Conservation (phyloP, 169 alveolate genomes). For the Plasmodium reichenowi region DNA sequence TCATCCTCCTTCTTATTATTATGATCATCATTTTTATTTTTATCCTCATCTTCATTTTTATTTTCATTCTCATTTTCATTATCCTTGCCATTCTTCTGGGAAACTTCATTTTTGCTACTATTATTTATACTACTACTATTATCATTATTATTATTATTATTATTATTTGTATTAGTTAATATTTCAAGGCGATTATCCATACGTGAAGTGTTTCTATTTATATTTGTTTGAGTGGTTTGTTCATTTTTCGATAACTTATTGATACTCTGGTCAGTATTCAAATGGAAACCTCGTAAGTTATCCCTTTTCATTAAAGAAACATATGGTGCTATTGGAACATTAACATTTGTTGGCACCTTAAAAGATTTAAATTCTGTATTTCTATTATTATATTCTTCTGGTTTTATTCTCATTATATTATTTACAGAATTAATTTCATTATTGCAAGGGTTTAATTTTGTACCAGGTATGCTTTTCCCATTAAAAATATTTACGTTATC, state of each 20-base stretch:
- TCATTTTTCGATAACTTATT: constrained; percentile 14
- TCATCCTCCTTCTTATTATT: too few relatives aligned
- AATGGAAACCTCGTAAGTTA: neutral
- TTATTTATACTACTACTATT: too few relatives aligned
- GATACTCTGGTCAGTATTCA: neutral
- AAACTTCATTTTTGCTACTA: too few relatives aligned
- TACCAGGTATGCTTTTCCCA: neutral
- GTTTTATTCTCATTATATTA: neutral
- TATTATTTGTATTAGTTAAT: too few relatives aligned
- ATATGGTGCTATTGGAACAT: constrained; percentile 9
- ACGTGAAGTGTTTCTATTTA: too few relatives aligned
- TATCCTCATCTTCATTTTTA: too few relatives aligned
- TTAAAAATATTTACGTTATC: neutral
- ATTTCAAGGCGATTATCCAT: too few relatives aligned
- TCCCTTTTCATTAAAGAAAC: neutral
- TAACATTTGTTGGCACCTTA: constrained; percentile 11
- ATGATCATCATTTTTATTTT: too few relatives aligned
- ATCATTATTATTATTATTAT: too few relatives aligned
- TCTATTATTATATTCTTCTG: neutral
- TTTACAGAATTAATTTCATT: constrained; percentile 10
- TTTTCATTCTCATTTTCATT: too few relatives aligned
- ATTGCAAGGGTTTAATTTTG: constrained; percentile 14
- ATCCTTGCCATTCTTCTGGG: too few relatives aligned
- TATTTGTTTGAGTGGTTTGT: neutral
- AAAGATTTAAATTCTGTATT: constrained; percentile 2